A percentile compares a stretch with the other conserved stretches of the same genome.
These are phyloP conservation scores for Strobilomyces dryophilus DNA, from an alignment of 768 basidiomycete species.

Conservation along the genomic window DNA sequence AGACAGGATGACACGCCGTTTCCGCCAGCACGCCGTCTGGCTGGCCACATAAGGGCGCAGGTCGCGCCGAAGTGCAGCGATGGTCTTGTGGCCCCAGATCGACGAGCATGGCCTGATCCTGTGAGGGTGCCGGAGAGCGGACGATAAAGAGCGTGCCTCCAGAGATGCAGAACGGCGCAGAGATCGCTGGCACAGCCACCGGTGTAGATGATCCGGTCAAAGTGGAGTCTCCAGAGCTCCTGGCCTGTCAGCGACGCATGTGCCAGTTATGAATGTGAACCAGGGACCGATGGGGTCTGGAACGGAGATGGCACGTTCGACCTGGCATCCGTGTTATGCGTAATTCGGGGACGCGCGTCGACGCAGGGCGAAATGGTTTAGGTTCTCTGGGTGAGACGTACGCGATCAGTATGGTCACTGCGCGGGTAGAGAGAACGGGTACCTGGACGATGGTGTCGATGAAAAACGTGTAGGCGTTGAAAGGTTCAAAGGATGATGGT, in stretches of 20 bases:
- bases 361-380: slow-evolving; percentile 66
- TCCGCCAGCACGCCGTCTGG: no score
- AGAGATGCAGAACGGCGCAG: slow-evolving; percentile 82
- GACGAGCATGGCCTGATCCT: no score
- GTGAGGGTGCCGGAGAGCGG: no score
- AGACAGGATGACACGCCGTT: no score
- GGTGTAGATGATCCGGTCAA: slow-evolving; percentile 80
- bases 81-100: no score
- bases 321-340: slow-evolving; percentile 75
- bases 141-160: no score
- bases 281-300: no score
- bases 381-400: slow-evolving; percentile 37
- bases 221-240: slow-evolving; percentile 66
- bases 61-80: no score
- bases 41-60: no score
- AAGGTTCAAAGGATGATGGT: slow-evolving; percentile 91
- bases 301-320: slow-evolving; percentile 46
- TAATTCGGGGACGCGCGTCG: slow-evolving; percentile 72
- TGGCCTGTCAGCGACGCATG: slow-evolving; percentile 49
- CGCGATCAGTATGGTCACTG: not conserved
- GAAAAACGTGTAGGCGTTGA: slow-evolving; percentile 91
- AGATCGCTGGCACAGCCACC: slow-evolving; percentile 96
- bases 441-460: no score
- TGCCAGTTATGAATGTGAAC: no score
- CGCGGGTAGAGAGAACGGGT: slow-evolving; percentile 58